Evolutionary conservation across 2,329 filamentous ascomycete genomes (phyloP), one percentile per base, ranked within the genome.

Genomic region (Cercospora zeae-maydis): DNA sequence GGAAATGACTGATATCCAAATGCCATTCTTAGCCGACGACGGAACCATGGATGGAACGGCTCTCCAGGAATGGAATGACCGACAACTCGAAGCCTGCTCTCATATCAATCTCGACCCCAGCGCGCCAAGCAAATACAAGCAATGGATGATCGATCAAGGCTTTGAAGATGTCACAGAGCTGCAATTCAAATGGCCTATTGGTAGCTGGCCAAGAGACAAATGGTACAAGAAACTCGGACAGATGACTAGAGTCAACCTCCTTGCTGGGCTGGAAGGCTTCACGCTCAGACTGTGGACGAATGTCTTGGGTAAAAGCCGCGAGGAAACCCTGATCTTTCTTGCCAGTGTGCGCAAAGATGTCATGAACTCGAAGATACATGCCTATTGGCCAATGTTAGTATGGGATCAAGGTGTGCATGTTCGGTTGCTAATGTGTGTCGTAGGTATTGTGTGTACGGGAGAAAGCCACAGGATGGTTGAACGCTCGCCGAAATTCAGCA

Each of bases 1-100:
- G 21, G 78, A 80, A 63, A 74, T 79, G 31, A 75, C 78, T 10
- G 80, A 82, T 63, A 73, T 79, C 63, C 74, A 75, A 1, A 74
- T 79, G 0, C 73, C 75, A 4, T 75, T 76, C 0, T 72, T 69
- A n/a, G 72, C 73, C 30, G 75, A 79, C 39, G 79, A 82, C 58
- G 76, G 71, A 10, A 77, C 72, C n/a, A 69, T 78, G 66, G 67
- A 71, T 39, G 66, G 64, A 7, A 61, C 69, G 2, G 59, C 64
- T 24, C 61, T 65, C 11, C 65, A 67, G 45, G 71, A 68, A 66
- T 66, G 63, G 56, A 52, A 57, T 16, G 45, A 63, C 10, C 55
- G 63, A 53, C 33, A 61, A 30, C 47, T 69, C n/a, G 62, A 67
- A 27, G 69, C 61, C 7, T 63, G 58, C 54, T 51, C 56, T 16